These are phyloP conservation scores for Serendipita sp. DNA, from an alignment of 768 basidiomycete species.

Conservation along the genomic window DNA sequence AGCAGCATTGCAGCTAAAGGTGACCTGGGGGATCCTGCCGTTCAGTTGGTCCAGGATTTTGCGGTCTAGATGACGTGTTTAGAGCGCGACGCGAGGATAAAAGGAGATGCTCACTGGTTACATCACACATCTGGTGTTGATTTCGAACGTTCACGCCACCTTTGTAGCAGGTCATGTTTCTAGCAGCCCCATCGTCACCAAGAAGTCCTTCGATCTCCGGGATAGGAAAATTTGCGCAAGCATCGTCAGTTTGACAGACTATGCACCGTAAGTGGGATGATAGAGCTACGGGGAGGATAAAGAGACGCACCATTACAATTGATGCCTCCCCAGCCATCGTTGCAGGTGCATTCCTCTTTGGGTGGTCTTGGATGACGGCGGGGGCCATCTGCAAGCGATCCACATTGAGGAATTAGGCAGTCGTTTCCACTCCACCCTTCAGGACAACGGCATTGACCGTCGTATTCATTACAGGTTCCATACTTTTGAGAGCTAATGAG, in stretches of 20 bases:
- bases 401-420: conserved; percentile 85
- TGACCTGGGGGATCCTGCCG: conserved; percentile 82
- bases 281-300: not conserved
- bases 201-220: conserved; percentile 21
- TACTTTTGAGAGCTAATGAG: conserved; percentile 22
- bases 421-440: conserved; percentile 97
- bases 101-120: conserved; percentile 48
- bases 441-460: conserved; percentile 94
- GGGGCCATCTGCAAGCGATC: conserved; percentile 80
- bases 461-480: conserved; percentile 75
- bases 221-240: conserved; percentile 68
- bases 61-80: conserved; percentile 38
- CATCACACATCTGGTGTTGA: conserved; percentile 92
- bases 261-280: not conserved
- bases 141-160: conserved; percentile 87
- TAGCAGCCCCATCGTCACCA: conserved; percentile 20
- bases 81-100: not conserved
- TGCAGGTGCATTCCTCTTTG: conserved; percentile 67
- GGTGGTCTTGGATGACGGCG: conserved; percentile 66
- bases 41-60: conserved; percentile 93
- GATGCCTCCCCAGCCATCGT: conserved; percentile 88
- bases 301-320: conserved; percentile 75
- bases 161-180: conserved; percentile 85
- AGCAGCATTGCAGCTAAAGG: conserved; percentile 69
- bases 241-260: conserved; percentile 76